Conservation (phyloP, 2,329 filamentous ascomycete species). For the Curvularia sp. region DNA sequence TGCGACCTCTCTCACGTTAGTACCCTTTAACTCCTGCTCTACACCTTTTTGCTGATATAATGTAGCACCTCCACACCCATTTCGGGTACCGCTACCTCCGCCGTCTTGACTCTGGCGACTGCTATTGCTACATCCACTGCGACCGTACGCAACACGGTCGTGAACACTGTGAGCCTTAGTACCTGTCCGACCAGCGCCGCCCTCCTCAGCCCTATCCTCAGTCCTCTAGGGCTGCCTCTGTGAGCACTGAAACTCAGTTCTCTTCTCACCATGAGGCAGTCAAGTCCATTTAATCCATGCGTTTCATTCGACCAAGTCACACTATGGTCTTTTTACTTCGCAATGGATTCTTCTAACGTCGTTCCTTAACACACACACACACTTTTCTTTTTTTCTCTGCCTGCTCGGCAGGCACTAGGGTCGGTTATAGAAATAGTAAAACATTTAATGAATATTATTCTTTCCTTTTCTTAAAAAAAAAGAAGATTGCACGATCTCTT, state of each 20-base stretch:
- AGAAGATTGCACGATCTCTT: too few relatives aligned
- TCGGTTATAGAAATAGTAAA: conserved; percentile 5
- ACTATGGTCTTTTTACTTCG: not conserved
- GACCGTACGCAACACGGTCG: not conserved
- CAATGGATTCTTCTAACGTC: not conserved
- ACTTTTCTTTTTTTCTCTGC: not conserved
- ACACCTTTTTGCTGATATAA: not conserved
- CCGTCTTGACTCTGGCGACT: not conserved
- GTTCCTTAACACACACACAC: conserved; percentile 11
- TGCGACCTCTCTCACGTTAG: conserved; percentile 2
- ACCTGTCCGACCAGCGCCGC: not conserved
- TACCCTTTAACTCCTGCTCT: not conserved
- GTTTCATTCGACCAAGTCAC: not conserved
- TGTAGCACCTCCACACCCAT: conserved; percentile 8
- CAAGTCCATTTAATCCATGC: not conserved
- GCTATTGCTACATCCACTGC: not conserved
- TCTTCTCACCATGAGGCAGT: not conserved
- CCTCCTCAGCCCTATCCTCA: not conserved
- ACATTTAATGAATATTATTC: conserved; percentile 2
- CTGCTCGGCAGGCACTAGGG: not conserved
- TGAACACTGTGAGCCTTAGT: not conserved
- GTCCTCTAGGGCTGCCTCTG: not conserved
- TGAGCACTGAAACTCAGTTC: not conserved
- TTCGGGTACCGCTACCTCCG: conserved; percentile 3
- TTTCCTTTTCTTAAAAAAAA: not conserved